phyloP scores from a whole-genome alignment of 169 alveolate species.

The Cryptosporidium felis region DNA sequence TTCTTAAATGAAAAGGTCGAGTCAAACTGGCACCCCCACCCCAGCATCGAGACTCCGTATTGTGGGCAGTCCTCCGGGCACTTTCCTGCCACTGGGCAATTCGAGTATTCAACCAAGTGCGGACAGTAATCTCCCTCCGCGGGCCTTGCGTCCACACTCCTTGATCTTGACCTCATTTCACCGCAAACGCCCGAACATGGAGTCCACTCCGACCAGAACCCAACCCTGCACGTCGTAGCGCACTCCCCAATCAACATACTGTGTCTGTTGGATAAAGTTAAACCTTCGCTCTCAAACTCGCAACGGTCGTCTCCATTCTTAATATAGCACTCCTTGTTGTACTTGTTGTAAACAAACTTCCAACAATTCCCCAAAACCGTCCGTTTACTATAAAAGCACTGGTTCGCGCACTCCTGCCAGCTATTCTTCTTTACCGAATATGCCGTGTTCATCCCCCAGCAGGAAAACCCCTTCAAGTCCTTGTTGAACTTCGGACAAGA shows the following conservation, averaged over 20 bases:
- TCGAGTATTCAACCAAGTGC: conserved; percentile 32
- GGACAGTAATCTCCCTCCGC: conserved; percentile 38
- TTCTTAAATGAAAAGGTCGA: conserved; percentile 20
- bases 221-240: conserved; percentile 47
- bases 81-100: background rate
- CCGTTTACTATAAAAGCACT: conserved; percentile 32
- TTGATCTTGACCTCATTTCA: conserved; percentile 53
- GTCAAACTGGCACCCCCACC: conserved; percentile 70
- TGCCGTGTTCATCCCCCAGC: conserved; percentile 57
- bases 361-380: conserved; percentile 28
- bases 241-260: conserved; percentile 50
- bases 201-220: conserved; percentile 74
- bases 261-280: background rate
- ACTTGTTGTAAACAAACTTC: conserved; percentile 3
- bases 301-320: conserved; percentile 5
- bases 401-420: conserved; percentile 67
- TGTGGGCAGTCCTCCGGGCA: conserved; percentile 67
- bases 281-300: background rate
- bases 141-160: background rate
- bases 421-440: conserved; percentile 59
- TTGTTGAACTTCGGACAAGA: conserved; percentile 13
- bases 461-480: conserved; percentile 13
- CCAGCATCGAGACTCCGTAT: conserved; percentile 58
- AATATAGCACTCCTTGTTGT: conserved; percentile 10
- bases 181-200: conserved; percentile 75